Evolutionary conservation across 2,329 filamentous ascomycete genomes (phyloP), one percentile per base, ranked within the genome.

Genomic region (Aspergillus latus): DNA sequence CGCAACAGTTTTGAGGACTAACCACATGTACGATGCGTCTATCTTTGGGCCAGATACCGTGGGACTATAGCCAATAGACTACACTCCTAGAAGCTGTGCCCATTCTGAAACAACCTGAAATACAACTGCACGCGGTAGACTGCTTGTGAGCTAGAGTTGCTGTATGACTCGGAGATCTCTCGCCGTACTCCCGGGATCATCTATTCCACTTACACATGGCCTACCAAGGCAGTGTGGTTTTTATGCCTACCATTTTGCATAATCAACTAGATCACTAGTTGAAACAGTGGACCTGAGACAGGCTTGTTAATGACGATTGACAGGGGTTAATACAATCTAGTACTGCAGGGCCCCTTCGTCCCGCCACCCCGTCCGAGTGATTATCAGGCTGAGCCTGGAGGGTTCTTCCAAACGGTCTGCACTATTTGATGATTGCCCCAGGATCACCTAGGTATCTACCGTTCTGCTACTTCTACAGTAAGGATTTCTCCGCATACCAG

Each of bases 281-380:
- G 21, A 32, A 42, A 7, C 4, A 5, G 48, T 50, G 48, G 48
- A 50, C 29, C 36, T 8, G 21, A 5, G n/a, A 28, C n/a, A 30
- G 28, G 13, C 8, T n/a, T 42, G 36, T 8, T 32, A 50, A 50
- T 50, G 28, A 50, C 28, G 37, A 50, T 50, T 50, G 48, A 28
- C 37, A 36, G 9, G 10, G 40, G 10, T 13, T 36, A 9, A 15
- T 9, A 21, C 3, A 21, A 34, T 34, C 30, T 34, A 10, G 30
- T 10, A 8, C 30, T 8, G 10, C 30, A 34, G 6, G 30, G 30
- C 30, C 30, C 30, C 30, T 10, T 34, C 30, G 30, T 34, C 30
- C 30, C 30, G 5, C 30, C 6, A 8, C 30, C 2, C 10, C 10
- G 30, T 34, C 10, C 10, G 10, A 34, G 30, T 10, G 1, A 8